Evolutionary conservation across 2,329 filamentous ascomycete genomes (phyloP).

Genomic region (Epichloe baconii): DNA sequence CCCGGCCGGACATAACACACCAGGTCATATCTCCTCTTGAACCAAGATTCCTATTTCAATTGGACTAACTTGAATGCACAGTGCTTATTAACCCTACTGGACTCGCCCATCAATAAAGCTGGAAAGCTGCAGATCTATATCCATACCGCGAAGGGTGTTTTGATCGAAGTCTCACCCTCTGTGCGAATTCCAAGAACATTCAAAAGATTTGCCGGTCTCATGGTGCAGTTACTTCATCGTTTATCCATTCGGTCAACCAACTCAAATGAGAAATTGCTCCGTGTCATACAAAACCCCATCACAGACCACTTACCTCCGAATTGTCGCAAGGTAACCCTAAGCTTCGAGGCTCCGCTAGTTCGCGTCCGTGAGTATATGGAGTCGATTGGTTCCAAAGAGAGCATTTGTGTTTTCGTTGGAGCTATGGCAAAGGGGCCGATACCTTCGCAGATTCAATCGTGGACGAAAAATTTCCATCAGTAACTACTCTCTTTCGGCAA

Average conservation of each 20-base stretch:
- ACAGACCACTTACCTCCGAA: constrained; percentile 93
- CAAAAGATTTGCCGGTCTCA: constrained; percentile 95
- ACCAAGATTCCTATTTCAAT: constrained; percentile 10
- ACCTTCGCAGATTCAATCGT: constrained; percentile 91
- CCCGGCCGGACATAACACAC: constrained; percentile 93
- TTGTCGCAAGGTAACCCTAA: constrained; percentile 94
- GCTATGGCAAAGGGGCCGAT: constrained; percentile 95
- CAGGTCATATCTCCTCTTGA: constrained; percentile 49
- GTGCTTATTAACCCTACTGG: constrained; percentile 93
- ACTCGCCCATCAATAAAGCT: constrained; percentile 97
- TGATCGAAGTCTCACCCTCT: constrained; percentile 96
- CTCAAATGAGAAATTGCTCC: constrained; percentile 92
- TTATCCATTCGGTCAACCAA: constrained; percentile 93
- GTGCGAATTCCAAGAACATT: constrained; percentile 97
- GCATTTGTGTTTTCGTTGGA: constrained; percentile 93
- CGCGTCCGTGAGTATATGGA: constrained; percentile 83
- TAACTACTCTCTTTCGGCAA: constrained; percentile 93
- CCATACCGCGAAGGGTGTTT: constrained; percentile 88
- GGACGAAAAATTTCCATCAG: constrained; percentile 96
- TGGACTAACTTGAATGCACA: constrained; percentile 35
- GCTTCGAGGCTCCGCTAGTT: constrained; percentile 81
- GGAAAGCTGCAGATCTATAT: constrained; percentile 98
- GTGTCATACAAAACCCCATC: constrained; percentile 96
- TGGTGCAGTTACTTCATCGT: constrained; percentile 94
- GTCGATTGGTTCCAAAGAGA: constrained; percentile 66